Percentiles rank a stretch among this genome's conserved stretches.
Evolutionary conservation across 1,139 yeast species (phyloP).

Genomic region (Zygoascus sp.): DNA sequence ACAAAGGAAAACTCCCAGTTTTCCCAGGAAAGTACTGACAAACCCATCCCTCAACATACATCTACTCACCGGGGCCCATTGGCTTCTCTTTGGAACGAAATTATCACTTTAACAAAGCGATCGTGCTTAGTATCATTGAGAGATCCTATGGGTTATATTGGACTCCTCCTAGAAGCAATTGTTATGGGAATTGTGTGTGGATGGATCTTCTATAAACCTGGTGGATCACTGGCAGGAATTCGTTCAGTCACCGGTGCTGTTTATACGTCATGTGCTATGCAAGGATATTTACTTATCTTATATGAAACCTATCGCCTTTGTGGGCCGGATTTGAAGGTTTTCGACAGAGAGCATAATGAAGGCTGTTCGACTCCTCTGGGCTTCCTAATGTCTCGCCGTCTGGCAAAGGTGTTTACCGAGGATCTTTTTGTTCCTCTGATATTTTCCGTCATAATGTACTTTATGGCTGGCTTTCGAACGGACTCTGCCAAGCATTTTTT

Average conservation of each 20-base stretch:
- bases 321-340: conserved; percentile 60
- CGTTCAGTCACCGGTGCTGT: conserved; percentile 60
- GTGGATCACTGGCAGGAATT: conserved; percentile 57
- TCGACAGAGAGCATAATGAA: conserved; percentile 71
- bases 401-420: conserved; percentile 63
- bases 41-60: too few relatives aligned
- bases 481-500: conserved; percentile 49
- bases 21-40: background rate
- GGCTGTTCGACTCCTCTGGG: conserved; percentile 64
- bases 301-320: conserved; percentile 74
- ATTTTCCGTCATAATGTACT: conserved; percentile 54
- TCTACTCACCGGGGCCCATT: too few relatives aligned
- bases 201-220: conserved; percentile 60
- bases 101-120: conserved; percentile 52
- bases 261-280: conserved; percentile 60
- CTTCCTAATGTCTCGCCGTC: conserved; percentile 60
- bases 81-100: too few relatives aligned
- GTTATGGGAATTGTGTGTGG: conserved; percentile 62
- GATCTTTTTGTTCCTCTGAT: conserved; percentile 61
- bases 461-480: conserved; percentile 69
- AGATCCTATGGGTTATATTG: conserved; percentile 54
- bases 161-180: conserved; percentile 52
- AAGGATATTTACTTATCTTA: conserved; percentile 64
- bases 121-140: conserved; percentile 52
- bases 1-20: background rate